Evolutionary conservation across 2,329 filamentous ascomycete genomes (phyloP), one percentile per base, ranked within the genome.

Genomic region (Saccharata proteae): DNA sequence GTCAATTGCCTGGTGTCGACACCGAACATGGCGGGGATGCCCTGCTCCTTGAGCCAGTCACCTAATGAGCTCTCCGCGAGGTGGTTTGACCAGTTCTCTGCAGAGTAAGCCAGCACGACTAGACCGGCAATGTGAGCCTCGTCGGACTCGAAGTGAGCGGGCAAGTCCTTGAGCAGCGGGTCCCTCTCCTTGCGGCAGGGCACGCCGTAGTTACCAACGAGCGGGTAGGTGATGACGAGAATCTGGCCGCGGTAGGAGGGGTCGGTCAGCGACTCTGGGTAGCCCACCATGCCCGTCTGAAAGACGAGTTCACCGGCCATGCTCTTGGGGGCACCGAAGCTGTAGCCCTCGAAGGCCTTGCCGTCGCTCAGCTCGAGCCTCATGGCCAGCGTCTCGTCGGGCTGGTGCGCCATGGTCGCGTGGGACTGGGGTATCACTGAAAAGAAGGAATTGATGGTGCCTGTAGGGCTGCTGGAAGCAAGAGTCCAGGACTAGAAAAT

Each of bases 231-330:
- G 50, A 96, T 77, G 59, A 96, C 86, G 46, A 98, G 71, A 47
- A 98, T 93, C 64, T 98, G 88, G 40, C 82, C 82, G 29, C 80
- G 78, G 61, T 90, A 88, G 29, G 82, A 88, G 43, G 82, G 82
- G 53, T 90, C 82, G 38, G 82, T 88, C 47, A 90, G 70, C 28
- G 80, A 92, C 67, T 98, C 90, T 24, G 90, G 86, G 57, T 98
- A 98, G 52, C 90, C 90, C 47, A 96, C 90, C 86, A 96, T 93
- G 60, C 90, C 90, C 36, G 90, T 98, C 71, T 96, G 88, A 67
- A 98, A 98, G 62, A 98, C 90, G 56, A 98, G 70, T 69, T 98
- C 90, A 58, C 90, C 90, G 43, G 88, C 81, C 51, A 92, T 76
- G 64, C 83, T 93, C 71, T 86, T 93, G 52, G 83, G 71, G 41